Evolutionary conservation across 2,329 filamentous ascomycete genomes (phyloP).

Genomic region (Macrophomina pseudophaseolina): DNA sequence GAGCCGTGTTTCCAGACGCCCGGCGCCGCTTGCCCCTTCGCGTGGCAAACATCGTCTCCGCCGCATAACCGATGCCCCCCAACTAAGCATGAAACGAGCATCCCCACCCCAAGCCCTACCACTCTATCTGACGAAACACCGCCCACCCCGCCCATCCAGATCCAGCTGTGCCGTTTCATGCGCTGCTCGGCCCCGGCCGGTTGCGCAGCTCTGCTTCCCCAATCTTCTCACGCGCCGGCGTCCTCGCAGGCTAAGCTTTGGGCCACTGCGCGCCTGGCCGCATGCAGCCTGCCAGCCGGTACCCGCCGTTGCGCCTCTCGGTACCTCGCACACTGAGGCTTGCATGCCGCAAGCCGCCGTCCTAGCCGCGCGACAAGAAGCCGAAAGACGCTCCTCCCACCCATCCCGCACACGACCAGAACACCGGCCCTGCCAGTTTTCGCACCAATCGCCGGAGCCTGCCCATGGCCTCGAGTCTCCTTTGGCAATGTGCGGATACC

Average conservation of each 20-base stretch:
- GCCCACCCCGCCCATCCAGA: slow-evolving; percentile 2
- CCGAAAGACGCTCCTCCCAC: not conserved
- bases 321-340: not conserved
- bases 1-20: not conserved
- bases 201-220: slow-evolving; percentile 7
- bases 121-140: slow-evolving; percentile 5
- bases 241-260: slow-evolving; percentile 5
- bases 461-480: not conserved
- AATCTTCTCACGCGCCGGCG: not conserved
- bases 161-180: not conserved
- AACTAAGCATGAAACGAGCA: slow-evolving; percentile 3
- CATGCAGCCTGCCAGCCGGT: not conserved
- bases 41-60: slow-evolving; percentile 20
- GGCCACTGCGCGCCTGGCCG: not conserved
- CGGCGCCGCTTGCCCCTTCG: not conserved
- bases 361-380: slow-evolving; percentile 16
- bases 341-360: not conserved
- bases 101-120: slow-evolving; percentile 9
- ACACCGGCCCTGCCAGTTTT: slow-evolving; percentile 16
- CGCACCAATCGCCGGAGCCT: slow-evolving; percentile 15
- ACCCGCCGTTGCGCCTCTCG: not conserved
- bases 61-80: slow-evolving; percentile 10
- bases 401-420: not conserved
- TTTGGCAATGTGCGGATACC: not conserved
- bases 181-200: not conserved